These are phyloP conservation scores for Solanum sejunctum DNA, from an alignment of 257 asterid species.

Conservation along the genomic window DNA sequence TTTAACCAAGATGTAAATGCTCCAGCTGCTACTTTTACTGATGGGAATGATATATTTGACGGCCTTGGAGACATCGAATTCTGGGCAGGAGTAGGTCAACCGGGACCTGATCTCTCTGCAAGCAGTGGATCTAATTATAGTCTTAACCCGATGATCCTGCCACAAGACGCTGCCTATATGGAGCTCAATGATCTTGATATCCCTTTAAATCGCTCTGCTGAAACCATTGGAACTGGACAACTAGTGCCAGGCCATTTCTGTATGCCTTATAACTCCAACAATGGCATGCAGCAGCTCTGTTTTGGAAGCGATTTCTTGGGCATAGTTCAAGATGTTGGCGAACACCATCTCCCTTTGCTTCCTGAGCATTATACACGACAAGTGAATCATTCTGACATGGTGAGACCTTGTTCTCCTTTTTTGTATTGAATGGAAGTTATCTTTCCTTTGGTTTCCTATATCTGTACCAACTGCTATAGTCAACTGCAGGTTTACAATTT, in stretches of 20 bases:
- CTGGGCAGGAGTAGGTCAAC: slow-evolving; percentile 14
- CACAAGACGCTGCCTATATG: slow-evolving; percentile 25
- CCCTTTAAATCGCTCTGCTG: slow-evolving; percentile 27
- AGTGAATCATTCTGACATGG: slow-evolving; percentile 17
- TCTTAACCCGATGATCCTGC: slow-evolving; percentile 2
- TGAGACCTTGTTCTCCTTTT: slow-evolving; percentile 5
- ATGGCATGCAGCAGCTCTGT: not conserved
- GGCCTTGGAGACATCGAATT: slow-evolving; percentile 26
- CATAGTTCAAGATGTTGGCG: slow-evolving; percentile 2
- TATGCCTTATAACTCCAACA: slow-evolving; percentile 9
- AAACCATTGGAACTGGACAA: slow-evolving; percentile 8
- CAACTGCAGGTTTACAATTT: slow-evolving; percentile 20
- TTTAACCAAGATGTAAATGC: slow-evolving; percentile 1
- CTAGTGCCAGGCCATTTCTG: not conserved
- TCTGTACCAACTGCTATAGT: not conserved
- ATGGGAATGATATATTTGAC: slow-evolving; percentile 24
- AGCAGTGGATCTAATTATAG: slow-evolving; percentile 4
- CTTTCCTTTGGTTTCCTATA: not conserved
- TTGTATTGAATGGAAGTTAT: not conserved
- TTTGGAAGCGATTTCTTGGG: slow-evolving; percentile 7
- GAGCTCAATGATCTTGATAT: slow-evolving; percentile 50
- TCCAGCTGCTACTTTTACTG: not conserved
- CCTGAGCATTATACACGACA: slow-evolving; percentile 7
- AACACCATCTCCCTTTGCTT: slow-evolving; percentile 7
- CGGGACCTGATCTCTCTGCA: slow-evolving; percentile 9